phyloP scores from a whole-genome alignment of 78 protist genomes.

The Chrysochromulina parva region DNA sequence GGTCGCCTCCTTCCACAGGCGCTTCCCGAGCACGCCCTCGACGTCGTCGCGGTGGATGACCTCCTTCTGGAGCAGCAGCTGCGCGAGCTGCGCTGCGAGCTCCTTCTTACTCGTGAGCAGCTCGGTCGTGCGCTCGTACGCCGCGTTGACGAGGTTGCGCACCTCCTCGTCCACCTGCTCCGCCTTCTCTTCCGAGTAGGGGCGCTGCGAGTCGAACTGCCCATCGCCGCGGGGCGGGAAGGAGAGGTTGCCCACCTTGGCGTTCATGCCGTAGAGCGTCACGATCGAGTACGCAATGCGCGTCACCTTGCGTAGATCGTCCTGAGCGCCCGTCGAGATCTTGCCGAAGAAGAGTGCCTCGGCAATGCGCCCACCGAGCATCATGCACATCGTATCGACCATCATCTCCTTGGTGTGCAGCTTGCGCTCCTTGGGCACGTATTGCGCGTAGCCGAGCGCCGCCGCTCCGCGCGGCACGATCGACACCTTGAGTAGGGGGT shows the following conservation, averaged over 20 bases:
- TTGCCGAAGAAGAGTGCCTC: not conserved
- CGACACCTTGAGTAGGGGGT: slow-evolving; percentile 93
- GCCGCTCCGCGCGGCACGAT: slow-evolving; percentile 96
- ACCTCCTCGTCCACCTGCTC: slow-evolving; percentile 69
- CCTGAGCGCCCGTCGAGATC: slow-evolving; percentile 44
- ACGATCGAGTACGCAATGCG: slow-evolving; percentile 74
- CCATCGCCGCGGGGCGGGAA: slow-evolving; percentile 34
- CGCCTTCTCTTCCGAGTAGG: slow-evolving; percentile 34
- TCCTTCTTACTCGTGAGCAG: slow-evolving; percentile 64
- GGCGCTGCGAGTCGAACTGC: not conserved
- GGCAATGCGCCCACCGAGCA: slow-evolving; percentile 46
- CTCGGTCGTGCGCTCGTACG: slow-evolving; percentile 55
- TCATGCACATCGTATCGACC: slow-evolving; percentile 77
- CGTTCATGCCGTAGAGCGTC: slow-evolving; percentile 80
- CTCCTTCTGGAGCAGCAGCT: slow-evolving; percentile 80
- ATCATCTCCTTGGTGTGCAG: slow-evolving; percentile 78
- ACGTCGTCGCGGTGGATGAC: slow-evolving; percentile 78
- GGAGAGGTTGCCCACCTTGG: slow-evolving; percentile 74
- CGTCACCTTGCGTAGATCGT: slow-evolving; percentile 88
- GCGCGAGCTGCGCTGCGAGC: slow-evolving; percentile 59
- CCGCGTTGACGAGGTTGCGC: not conserved
- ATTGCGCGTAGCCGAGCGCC: slow-evolving; percentile 90
- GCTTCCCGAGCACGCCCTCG: slow-evolving; percentile 65
- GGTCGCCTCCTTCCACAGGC: slow-evolving; percentile 43
- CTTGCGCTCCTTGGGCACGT: slow-evolving; percentile 88